These are phyloP conservation scores for Coemansia asiatica DNA, from an alignment of 192 early-diverging fungal species.

Conservation along the genomic window DNA sequence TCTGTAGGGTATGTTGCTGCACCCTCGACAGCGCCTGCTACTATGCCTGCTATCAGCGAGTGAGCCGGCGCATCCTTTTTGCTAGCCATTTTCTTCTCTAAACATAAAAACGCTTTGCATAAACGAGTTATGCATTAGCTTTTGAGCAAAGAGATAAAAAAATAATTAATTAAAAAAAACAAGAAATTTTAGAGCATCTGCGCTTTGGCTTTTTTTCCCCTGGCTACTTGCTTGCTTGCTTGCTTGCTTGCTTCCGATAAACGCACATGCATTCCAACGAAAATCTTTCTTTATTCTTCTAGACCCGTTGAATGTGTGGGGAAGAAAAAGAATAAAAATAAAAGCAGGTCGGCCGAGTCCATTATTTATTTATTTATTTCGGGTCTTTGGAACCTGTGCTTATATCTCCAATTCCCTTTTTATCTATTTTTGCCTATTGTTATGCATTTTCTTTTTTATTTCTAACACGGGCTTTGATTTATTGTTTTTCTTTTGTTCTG, in stretches of 20 bases:
- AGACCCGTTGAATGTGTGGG: background rate
- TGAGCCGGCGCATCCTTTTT: slow-evolving; percentile 48
- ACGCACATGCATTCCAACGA: background rate
- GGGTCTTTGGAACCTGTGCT: background rate
- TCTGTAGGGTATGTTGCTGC: slow-evolving; percentile 93
- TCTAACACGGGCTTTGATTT: too few species aligned
- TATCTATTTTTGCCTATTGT: background rate
- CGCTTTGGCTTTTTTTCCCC: background rate
- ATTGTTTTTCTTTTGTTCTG: background rate
- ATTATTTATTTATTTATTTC: background rate
- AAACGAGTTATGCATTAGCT: background rate
- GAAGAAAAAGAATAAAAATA: background rate
- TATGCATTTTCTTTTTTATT: too few species aligned
- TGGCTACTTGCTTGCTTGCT: too few species aligned
- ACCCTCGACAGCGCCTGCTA: slow-evolving; percentile 91
- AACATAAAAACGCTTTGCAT: background rate
- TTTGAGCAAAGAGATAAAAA: background rate
- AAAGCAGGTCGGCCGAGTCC: background rate
- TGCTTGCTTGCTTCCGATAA: slow-evolving; percentile 1
- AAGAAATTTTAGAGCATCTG: background rate
- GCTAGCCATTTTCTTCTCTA: background rate
- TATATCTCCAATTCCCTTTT: background rate
- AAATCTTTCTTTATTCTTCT: background rate
- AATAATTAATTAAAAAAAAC: background rate
- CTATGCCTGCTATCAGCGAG: slow-evolving; percentile 78